Percentiles rank a stretch among this genome's conserved stretches.
These are phyloP conservation scores for Lithospermum erythrorhizon DNA, from an alignment of 257 asterid genomes.

Conservation along the genomic window DNA sequence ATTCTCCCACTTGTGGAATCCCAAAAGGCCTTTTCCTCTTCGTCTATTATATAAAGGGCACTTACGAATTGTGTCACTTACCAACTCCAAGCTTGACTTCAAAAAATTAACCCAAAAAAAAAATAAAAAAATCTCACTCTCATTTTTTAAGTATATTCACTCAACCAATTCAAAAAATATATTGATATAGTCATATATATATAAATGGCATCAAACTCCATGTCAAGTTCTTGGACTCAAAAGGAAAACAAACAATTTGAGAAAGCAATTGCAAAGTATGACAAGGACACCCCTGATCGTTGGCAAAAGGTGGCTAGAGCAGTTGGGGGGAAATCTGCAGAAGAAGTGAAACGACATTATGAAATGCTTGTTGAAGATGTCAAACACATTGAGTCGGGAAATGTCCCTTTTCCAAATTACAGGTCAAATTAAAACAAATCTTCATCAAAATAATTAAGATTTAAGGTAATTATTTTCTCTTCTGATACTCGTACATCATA, in stretches of 20 bases:
- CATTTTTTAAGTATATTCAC: neutral
- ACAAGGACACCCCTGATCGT: slow-evolving; percentile 64
- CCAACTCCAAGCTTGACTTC: neutral
- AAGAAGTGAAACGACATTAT: slow-evolving; percentile 62
- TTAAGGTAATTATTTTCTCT: neutral
- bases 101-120: too few species aligned
- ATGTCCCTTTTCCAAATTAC: slow-evolving; percentile 54
- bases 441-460: slow-evolving; percentile 2
- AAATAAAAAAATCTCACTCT: too few species aligned
- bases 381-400: slow-evolving; percentile 66
- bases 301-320: slow-evolving; percentile 64
- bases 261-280: slow-evolving; percentile 56
- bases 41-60: neutral
- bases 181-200: too few species aligned
- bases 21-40: neutral
- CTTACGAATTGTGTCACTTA: neutral
- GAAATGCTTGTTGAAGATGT: slow-evolving; percentile 56
- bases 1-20: neutral
- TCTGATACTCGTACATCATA: too few species aligned
- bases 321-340: slow-evolving; percentile 58
- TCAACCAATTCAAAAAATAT: too few species aligned
- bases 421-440: slow-evolving; percentile 15
- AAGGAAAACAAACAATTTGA: slow-evolving; percentile 57
- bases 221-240: slow-evolving; percentile 44
- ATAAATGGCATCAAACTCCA: slow-evolving; percentile 50